Evolutionary conservation across 495 filamentous ascomycete species (phyloP), one percentile per base, ranked within the genome.

Genomic region (Xylaria curta): DNA sequence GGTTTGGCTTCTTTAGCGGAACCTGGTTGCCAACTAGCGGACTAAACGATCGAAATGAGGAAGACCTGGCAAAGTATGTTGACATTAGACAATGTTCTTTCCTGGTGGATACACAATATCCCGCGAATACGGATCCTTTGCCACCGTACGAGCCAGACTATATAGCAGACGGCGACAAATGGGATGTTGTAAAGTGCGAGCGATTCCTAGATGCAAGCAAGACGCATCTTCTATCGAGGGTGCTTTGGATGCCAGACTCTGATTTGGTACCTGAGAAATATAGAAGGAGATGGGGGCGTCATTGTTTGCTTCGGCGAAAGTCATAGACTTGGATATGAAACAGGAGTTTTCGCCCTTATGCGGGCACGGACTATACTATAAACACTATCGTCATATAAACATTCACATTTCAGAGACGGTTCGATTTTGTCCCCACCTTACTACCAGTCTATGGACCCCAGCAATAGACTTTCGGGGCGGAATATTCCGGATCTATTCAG

Each of bases 11-110:
- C 73, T 91, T 91, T 76, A 83, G 91, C 40, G 94, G 93, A 15
- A 92, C 94, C 10, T 97, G 94, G 87, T 82, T 91, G 66, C 86
- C 92, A 1, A 92, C 95, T 2, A 81, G 84, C 21, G 97, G 97
- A 13, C 93, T 99, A 90, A 99, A 99, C 76, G 94, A 97, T 78
- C 87, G 89, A 66, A 99, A 99, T 78, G 83, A 89, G 73, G 94
- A 97, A 76, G 97, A 99, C 80, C 81, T 84, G 51, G 87, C 86
- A 24, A 98, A 99, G 91, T 95, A 98, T 76, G 93, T 89, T 33
- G 90, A 94, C 68, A 80, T 97, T 58, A 85, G 82, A 46, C 84
- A 88, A 56, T 98, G 97, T 76, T 86, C 88, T 28, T 98, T 95
- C 81, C 79, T 99, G 19, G 90, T 98, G 46, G 96, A 99, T 79